A percentile compares a stretch with the other conserved stretches of the same genome.
Evolutionary conservation across 176 grass and related monocot genomes (phyloP).

Genomic region (Aegilops speltoides): DNA sequence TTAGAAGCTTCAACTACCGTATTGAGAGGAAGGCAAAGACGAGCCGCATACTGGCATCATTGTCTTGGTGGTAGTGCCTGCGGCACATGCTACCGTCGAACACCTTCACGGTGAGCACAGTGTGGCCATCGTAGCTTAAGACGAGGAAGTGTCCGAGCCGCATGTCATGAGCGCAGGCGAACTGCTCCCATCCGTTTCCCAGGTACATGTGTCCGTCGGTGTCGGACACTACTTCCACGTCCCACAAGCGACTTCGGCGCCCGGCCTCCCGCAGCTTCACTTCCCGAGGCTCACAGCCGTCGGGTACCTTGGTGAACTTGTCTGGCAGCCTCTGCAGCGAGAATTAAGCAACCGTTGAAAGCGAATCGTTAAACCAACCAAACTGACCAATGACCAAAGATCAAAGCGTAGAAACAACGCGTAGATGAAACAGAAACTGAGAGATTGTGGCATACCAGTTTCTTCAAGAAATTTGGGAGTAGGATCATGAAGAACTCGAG

Average conservation of each 20-base stretch:
- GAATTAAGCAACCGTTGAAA: background rate
- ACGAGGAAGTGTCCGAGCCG: constrained; percentile 13
- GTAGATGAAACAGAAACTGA: background rate
- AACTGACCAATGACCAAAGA: background rate
- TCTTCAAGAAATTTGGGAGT: constrained; percentile 13
- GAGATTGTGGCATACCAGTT: constrained; percentile 10
- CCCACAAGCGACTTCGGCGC: background rate
- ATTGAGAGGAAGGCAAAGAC: background rate
- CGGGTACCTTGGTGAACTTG: constrained; percentile 5
- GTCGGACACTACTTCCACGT: constrained; percentile 1
- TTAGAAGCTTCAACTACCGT: background rate
- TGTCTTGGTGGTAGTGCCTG: background rate
- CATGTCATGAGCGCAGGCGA: constrained; percentile 24
- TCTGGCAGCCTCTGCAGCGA: constrained; percentile 23
- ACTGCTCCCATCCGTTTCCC: constrained; percentile 16
- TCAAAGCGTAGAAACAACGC: background rate
- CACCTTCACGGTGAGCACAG: constrained; percentile 21
- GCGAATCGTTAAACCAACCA: background rate
- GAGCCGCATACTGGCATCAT: background rate
- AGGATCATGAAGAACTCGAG: constrained; percentile 44
- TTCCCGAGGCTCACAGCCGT: background rate
- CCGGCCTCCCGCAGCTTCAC: constrained; percentile 26
- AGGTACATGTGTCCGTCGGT: constrained; percentile 21
- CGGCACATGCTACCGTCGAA: constrained; percentile 33
- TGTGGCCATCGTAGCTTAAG: constrained; percentile 27